Base-by-base conservation (phyloP, 1,284 basidiomycete species). In the Vanrija sp. region DNA sequence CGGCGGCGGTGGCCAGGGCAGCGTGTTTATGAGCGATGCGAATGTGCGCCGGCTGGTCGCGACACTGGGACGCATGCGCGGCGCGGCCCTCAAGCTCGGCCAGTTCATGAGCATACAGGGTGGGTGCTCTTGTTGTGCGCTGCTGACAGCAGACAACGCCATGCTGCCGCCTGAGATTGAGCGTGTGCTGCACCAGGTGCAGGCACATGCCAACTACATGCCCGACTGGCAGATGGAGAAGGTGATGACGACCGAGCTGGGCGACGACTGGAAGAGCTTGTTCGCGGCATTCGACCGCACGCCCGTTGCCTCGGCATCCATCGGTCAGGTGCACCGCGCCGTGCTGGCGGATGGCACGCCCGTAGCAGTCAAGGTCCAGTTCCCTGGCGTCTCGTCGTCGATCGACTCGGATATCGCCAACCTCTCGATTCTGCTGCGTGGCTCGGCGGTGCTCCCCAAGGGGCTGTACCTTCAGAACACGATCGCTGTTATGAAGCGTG, bases 51-150 rank as follows among this genome's bases (percentile, higher is more conserved):
- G 95, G 3, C 81, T 99, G 0, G 95, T 98, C 0, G 86, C 87
- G 9, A 97, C 96, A 68, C 81, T 98, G 15, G 88, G 90, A 0
- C 85, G 87, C 66, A 98, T 98, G 95, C 82, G 95, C 18, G 95
- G 95, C 0, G 95, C 96, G 0, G 96, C 95, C 0, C 80, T 99
- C 57, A 98, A 99, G 78, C 78, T 98, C 2, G 95, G 95, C 0
- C 96, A 98, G 71, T 98, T 98, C 69, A 83, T 98, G 81, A 94
- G 90, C 67, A 98, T 98, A 40, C 95, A 99, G 82, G 91, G 91
- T 90, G 38, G 43, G 73, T 57, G 28, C 34, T 15, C 42, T 4
- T 23, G 52, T 5, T 38, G 15, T 23, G 10, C n/a, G 9, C 45
- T 18, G 46, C 46, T 43, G 8, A 28, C 16, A 14, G 15, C 46